These are phyloP conservation scores for Gigaspora rosea DNA, from an alignment of 192 early-diverging fungal genomes.

Conservation along the genomic window DNA sequence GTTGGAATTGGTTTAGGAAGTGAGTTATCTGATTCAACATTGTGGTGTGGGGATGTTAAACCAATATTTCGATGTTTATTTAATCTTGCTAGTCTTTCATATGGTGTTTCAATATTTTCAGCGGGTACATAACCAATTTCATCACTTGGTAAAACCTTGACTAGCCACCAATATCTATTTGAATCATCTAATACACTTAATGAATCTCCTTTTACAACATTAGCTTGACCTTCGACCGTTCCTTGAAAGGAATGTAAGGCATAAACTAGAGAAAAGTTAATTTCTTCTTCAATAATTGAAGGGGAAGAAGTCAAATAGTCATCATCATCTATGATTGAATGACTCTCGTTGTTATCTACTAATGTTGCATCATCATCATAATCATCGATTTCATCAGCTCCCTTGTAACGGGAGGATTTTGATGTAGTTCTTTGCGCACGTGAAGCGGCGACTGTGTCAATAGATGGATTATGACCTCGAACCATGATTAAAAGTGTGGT, in stretches of 20 bases:
- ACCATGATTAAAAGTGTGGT: not conserved
- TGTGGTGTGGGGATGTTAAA: constrained; percentile 29
- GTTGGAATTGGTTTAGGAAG: not conserved
- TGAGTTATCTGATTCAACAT: constrained; percentile 21
- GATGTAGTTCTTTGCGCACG: not conserved
- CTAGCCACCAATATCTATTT: constrained; percentile 84
- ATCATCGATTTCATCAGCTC: not conserved
- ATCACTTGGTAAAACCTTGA: constrained; percentile 66
- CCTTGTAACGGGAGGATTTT: not conserved
- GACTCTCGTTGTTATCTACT: constrained; percentile 36
- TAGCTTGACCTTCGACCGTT: constrained; percentile 85
- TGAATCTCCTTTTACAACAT: constrained; percentile 74
- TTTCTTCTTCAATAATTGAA: constrained; percentile 59
- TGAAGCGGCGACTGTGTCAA: constrained; percentile 26
- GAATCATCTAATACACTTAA: constrained; percentile 79
- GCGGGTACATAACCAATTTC: constrained; percentile 88
- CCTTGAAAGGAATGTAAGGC: constrained; percentile 85
- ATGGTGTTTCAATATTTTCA: constrained; percentile 86
- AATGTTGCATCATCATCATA: constrained; percentile 9
- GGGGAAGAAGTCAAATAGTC: constrained; percentile 46
- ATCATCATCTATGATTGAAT: constrained; percentile 37
- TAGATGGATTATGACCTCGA: constrained; percentile 18
- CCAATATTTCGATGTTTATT: constrained; percentile 77
- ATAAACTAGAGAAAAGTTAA: constrained; percentile 80
- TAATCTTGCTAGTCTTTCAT: constrained; percentile 74